Evolutionary conservation across 768 basidiomycete species (phyloP).

Genomic region (Mycena floridula): DNA sequence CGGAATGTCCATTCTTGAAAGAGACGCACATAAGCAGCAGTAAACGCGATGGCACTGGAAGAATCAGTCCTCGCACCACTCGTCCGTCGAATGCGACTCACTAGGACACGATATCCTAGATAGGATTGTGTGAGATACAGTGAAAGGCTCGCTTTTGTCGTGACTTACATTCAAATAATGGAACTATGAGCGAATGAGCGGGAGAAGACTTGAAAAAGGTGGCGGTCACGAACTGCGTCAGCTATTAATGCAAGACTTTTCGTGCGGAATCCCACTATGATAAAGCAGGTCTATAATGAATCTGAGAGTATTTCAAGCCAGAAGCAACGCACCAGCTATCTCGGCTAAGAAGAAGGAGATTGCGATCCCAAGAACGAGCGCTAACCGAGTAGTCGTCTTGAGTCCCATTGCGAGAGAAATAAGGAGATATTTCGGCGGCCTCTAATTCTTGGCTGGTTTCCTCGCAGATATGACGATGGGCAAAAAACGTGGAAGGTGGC

Average conservation of each 20-base stretch:
- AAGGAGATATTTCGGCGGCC: no score
- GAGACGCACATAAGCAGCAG: slow-evolving; percentile 36
- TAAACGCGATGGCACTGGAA: slow-evolving; percentile 36
- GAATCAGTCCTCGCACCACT: not conserved
- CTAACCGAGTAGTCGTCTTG: no score
- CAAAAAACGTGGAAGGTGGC: no score
- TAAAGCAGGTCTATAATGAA: not conserved
- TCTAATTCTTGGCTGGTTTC: no score
- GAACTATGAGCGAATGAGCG: slow-evolving; percentile 27
- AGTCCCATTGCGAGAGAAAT: no score
- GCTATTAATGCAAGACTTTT: slow-evolving; percentile 51
- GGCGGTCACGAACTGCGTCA: slow-evolving; percentile 38
- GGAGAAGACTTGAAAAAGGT: slow-evolving; percentile 3
- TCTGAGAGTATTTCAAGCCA: not conserved
- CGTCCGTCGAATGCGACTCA: slow-evolving; percentile 12
- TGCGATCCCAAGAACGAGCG: slow-evolving; percentile 41
- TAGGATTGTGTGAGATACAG: not conserved
- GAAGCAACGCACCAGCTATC: slow-evolving; percentile 31
- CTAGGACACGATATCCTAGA: slow-evolving; percentile 44
- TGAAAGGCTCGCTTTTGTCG: slow-evolving; percentile 5
- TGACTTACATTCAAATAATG: slow-evolving; percentile 46
- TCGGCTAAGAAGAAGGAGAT: slow-evolving; percentile 44
- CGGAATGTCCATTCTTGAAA: not conserved
- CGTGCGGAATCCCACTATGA: slow-evolving; percentile 46
- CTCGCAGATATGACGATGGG: no score